Evolutionary conservation across 148 eudicot genomes (phyloP), one percentile per base, ranked within the genome.

Genomic region (Selenicereus undatus): DNA sequence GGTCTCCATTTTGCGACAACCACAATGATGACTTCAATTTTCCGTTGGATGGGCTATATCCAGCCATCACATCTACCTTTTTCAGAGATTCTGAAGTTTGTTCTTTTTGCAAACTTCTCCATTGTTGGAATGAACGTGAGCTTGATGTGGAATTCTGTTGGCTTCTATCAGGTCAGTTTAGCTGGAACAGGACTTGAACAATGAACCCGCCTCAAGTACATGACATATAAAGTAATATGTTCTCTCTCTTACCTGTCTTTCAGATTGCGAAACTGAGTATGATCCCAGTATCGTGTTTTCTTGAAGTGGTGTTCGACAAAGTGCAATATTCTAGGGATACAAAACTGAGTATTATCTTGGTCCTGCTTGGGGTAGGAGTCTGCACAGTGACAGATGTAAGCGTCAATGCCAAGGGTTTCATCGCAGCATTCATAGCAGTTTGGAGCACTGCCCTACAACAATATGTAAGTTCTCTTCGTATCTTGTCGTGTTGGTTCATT

Each of bases 91-190:
- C 16, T 90, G 78, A 93, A 88, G 74, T 93, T 89, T 82, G 92
- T 91, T 82, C 70, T 93, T 35, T 93, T 91, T 82, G 92, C 97
- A 24, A 93, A 91, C 82, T 93, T 93, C 84, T 93, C 94, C 26
- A 91, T 92, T 74, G 97, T 92, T 74, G 97, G 97, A 51, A 91
- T 91, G 94, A 92, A 92, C 8, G 94, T 92, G 64, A 92, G 97
- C 81, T 86, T 91, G 81, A 91, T 92, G 97, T 92, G 97, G 97
- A 93, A 93, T 80, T 93, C 97, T 27, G 93, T 92, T 65, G 97
- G 97, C 77, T 93, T 93, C 70, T 91, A 91, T 86, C 94, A 91
- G 97, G 97, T 90, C 22, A 83, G 81, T 83, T 69, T 50, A 73
- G 71, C 32, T 65, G 68, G 43, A 32, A 68, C 35, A 58, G 60